Base-by-base conservation (phyloP, 805 yeast species). In the Naumovozyma dairenensis region DNA sequence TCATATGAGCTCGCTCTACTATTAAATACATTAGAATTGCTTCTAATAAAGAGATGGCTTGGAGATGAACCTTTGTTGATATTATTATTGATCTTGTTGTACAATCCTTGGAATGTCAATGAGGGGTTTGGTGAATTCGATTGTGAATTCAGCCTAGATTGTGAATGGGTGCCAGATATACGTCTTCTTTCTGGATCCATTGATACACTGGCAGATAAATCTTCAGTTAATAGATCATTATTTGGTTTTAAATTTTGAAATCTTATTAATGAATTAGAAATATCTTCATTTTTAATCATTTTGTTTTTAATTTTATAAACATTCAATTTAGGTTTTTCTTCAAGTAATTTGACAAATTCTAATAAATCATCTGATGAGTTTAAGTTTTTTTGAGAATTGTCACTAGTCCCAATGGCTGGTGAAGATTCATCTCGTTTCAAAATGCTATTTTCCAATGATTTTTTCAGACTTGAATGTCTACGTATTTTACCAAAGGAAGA, bases 401-500 rank as follows among this genome's bases (percentile, higher is more conserved):
- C n/a, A n/a, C n/a, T n/a, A n/a, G n/a, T n/a, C n/a, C n/a, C 18
- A 19, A 25, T 14, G 16, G 10, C 16, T 16, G 26, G 15, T 29
- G 16, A 6, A 13, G 18, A 19, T 21, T 24, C n/a, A 7, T 30
- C 22, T 1, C 52, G 48, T 21, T 46, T 48, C 7, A 53, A 60
- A 5, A 44, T 33, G 21, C 52, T 12, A 24, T 7, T 46, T 8
- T 57, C 33, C 12, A 44, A 58, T 4, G 64, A 53, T 35, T 63
- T 49, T 34, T 63, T 46, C 10, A 60, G 35, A 38, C 66, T 58
- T 8, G 72, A 60, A 32, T 60, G 59, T 16, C 81, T 63, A n/a
- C 79, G 67, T 31, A 82, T 60, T n/a, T 77, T 75, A 0, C 83
- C 82, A 54, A 79, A 79, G 0, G 87, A 77, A 1, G 89, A 75